phyloP scores from a whole-genome alignment of 768 basidiomycete genomes.

The Ramaria sp. region DNA sequence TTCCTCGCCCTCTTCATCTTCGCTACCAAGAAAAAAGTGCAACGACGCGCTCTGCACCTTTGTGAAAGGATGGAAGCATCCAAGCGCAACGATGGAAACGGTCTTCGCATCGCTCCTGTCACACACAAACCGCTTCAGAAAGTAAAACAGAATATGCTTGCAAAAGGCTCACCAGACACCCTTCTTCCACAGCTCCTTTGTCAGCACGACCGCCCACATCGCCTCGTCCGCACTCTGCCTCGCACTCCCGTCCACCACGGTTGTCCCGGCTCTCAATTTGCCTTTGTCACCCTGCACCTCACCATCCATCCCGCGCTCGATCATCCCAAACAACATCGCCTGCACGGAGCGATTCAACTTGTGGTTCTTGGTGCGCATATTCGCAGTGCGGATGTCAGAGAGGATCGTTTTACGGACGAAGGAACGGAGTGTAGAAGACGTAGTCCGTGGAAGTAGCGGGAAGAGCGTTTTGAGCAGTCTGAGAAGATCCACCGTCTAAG shows the following conservation, averaged over 20 bases:
- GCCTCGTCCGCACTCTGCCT: slow-evolving; percentile 63
- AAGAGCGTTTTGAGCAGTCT: slow-evolving; percentile 90
- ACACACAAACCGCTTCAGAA: background rate
- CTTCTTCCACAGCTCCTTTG: slow-evolving; percentile 91
- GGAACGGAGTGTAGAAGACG: slow-evolving; percentile 69
- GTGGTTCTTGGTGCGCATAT: slow-evolving; percentile 81
- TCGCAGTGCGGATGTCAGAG: slow-evolving; percentile 86
- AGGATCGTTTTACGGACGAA: slow-evolving; percentile 91
- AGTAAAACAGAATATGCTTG: background rate
- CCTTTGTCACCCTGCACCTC: slow-evolving; percentile 80
- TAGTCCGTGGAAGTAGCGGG: slow-evolving; percentile 88
- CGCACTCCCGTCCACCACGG: slow-evolving; percentile 22
- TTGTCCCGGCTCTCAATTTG: slow-evolving; percentile 38
- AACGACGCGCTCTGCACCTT: slow-evolving; percentile 93
- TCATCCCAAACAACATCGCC: slow-evolving; percentile 91
- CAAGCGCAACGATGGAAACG: slow-evolving; percentile 83
- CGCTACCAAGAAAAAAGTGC: slow-evolving; percentile 93
- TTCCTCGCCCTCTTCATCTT: slow-evolving; percentile 65
- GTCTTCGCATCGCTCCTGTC: slow-evolving; percentile 81
- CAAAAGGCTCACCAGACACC: slow-evolving; percentile 51
- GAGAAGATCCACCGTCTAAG: too few relatives aligned
- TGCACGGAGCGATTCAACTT: slow-evolving; percentile 95
- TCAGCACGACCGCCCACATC: slow-evolving; percentile 94
- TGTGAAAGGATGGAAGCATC: slow-evolving; percentile 84
- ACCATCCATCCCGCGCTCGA: slow-evolving; percentile 81